These are phyloP conservation scores for Rubus idaeus DNA, from an alignment of 306 rosid genomes.

Conservation along the genomic window DNA sequence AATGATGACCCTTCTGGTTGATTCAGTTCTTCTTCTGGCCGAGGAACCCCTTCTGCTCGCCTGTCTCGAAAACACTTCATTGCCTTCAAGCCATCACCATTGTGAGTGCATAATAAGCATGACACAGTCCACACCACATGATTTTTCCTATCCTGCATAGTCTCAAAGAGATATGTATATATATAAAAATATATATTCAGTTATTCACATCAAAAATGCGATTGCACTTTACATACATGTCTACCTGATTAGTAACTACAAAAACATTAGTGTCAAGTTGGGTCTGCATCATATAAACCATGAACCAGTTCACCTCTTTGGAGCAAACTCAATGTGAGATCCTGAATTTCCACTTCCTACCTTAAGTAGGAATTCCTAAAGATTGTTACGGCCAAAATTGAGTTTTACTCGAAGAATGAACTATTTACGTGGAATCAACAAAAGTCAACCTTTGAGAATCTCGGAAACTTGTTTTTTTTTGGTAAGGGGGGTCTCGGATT, in stretches of 20 bases:
- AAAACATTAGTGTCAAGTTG: slow-evolving; percentile 49
- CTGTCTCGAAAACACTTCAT: slow-evolving; percentile 59
- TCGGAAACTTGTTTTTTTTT: too few species aligned
- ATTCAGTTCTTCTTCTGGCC: too few species aligned
- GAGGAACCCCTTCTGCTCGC: slow-evolving; percentile 41
- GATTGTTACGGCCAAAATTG: too few species aligned
- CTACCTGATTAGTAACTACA: slow-evolving; percentile 79
- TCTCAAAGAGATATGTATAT: slow-evolving; percentile 42
- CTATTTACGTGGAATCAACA: too few species aligned
- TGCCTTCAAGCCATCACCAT: slow-evolving; percentile 63
- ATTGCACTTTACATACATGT: slow-evolving; percentile 86
- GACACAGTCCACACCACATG: slow-evolving; percentile 70
- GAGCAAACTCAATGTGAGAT: slow-evolving; percentile 43
- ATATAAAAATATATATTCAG: too few species aligned
- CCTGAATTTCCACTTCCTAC: too few species aligned
- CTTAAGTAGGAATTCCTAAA: too few species aligned
- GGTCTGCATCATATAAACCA: slow-evolving; percentile 50
- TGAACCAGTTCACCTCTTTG: slow-evolving; percentile 69
- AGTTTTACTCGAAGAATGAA: too few species aligned
- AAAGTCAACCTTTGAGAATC: too few species aligned
- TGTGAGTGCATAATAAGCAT: slow-evolving; percentile 89
- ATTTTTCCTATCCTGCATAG: slow-evolving; percentile 48
- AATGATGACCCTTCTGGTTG: too few species aligned
- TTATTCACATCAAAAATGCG: slow-evolving; percentile 53
- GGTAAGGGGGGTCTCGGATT: too few species aligned